Percentiles rank a stretch among this genome's conserved stretches.
phyloP scores from a whole-genome alignment of 441 rosid species.

The Syzygium syzygioides region DNA sequence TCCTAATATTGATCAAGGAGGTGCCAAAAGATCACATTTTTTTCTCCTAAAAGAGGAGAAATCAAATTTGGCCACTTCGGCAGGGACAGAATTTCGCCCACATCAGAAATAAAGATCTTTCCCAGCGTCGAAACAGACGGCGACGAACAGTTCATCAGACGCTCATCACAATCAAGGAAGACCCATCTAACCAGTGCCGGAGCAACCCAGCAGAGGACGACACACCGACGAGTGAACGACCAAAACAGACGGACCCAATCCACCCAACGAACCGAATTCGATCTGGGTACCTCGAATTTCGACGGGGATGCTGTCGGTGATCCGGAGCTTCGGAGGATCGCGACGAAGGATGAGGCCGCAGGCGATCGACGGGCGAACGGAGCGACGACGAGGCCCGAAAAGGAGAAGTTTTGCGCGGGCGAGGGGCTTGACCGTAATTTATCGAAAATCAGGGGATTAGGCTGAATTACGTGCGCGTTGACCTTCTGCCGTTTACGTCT shows the following conservation, averaged over 20 bases:
- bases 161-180: background rate
- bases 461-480: background rate
- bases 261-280: background rate
- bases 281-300: background rate
- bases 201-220: background rate
- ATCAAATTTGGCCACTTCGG: background rate
- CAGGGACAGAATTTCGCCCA: background rate
- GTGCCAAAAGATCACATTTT: background rate
- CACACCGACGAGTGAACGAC: background rate
- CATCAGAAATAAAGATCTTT: background rate
- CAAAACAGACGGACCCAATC: background rate
- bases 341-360: background rate
- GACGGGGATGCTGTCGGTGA: background rate
- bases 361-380: background rate
- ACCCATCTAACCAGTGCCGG: background rate
- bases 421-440: background rate
- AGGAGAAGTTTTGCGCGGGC: background rate
- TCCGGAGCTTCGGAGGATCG: background rate
- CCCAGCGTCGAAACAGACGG: background rate
- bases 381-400: background rate
- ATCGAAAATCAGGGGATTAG: background rate
- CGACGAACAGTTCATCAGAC: background rate
- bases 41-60: background rate
- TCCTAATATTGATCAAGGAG: background rate
- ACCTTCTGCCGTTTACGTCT: background rate